phyloP scores from a whole-genome alignment of 176 grass and related monocot genomes.

The Typha latifolia region DNA sequence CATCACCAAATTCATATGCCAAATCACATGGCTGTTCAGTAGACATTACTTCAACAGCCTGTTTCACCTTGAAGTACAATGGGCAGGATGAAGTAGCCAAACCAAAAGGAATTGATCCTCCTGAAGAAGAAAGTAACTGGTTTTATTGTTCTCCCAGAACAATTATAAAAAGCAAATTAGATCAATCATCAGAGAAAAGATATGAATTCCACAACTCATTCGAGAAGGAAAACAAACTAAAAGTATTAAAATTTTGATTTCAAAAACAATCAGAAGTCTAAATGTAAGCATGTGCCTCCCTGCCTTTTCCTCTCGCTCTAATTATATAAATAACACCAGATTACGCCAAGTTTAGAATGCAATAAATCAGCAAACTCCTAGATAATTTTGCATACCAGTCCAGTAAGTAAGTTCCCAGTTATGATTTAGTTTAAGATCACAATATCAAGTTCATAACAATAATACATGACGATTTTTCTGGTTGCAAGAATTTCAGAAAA shows the following conservation, averaged over 20 bases:
- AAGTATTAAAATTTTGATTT: neutral
- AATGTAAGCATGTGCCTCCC: neutral
- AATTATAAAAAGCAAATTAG: neutral
- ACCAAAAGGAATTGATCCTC: constrained; percentile 1
- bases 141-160: neutral
- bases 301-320: no score
- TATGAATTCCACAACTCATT: no score
- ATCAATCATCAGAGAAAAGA: neutral
- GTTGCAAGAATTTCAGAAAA: neutral
- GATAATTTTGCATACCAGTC: no score
- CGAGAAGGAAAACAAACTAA: neutral
- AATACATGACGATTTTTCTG: neutral
- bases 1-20: constrained; percentile 28
- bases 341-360: no score
- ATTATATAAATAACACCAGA: no score
- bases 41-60: constrained; percentile 19
- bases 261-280: neutral
- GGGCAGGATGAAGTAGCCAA: constrained; percentile 6
- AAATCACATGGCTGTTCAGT: constrained; percentile 25
- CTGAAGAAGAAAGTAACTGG: neutral
- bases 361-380: no score
- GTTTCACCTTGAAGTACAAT: constrained; percentile 21
- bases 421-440: neutral
- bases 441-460: neutral
- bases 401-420: neutral